Percentiles rank a stretch among this genome's conserved stretches.
Evolutionary conservation across 2,329 filamentous ascomycete species (phyloP).

Genomic region (Penicillium sp.): DNA sequence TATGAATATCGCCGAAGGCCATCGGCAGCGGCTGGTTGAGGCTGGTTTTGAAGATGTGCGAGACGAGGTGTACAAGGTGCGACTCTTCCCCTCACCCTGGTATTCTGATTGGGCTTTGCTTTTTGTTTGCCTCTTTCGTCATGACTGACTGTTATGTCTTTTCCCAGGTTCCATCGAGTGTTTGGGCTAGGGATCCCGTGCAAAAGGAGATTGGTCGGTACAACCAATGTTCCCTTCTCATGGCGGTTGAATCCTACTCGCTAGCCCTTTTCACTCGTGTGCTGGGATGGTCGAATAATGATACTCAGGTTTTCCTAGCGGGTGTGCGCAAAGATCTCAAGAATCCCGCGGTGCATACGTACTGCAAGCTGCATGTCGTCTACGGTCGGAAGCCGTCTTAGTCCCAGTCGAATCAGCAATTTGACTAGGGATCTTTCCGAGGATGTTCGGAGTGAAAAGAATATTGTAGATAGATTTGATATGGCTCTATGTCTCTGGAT

Average conservation of each 20-base stretch:
- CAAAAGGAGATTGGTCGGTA: conserved; percentile 44
- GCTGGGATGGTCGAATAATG: conserved; percentile 36
- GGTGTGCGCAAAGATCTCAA: conserved; percentile 39
- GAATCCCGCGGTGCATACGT: conserved; percentile 38
- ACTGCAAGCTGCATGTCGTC: conserved; percentile 32
- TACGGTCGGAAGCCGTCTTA: conserved; percentile 37
- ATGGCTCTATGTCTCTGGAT: not conserved
- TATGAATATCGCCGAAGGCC: conserved; percentile 35
- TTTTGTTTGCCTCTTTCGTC: not conserved
- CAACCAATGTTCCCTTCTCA: conserved; percentile 30
- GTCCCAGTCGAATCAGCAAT: conserved; percentile 26
- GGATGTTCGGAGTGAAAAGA: not conserved
- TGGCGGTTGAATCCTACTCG: conserved; percentile 32
- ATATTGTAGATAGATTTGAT: not conserved
- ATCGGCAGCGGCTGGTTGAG: conserved; percentile 46
- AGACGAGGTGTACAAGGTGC: conserved; percentile 46
- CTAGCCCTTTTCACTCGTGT: conserved; percentile 32
- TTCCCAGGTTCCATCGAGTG: conserved; percentile 45
- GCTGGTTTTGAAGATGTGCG: conserved; percentile 55
- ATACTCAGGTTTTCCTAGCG: conserved; percentile 40
- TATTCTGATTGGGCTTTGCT: not conserved
- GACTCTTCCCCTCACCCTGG: not conserved
- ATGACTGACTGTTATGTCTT: not conserved
- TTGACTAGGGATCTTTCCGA: conserved; percentile 6
- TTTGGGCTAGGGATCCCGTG: conserved; percentile 49